These are phyloP conservation scores for Tulasnella sp. DNA, from an alignment of 768 basidiomycete species.

Conservation along the genomic window DNA sequence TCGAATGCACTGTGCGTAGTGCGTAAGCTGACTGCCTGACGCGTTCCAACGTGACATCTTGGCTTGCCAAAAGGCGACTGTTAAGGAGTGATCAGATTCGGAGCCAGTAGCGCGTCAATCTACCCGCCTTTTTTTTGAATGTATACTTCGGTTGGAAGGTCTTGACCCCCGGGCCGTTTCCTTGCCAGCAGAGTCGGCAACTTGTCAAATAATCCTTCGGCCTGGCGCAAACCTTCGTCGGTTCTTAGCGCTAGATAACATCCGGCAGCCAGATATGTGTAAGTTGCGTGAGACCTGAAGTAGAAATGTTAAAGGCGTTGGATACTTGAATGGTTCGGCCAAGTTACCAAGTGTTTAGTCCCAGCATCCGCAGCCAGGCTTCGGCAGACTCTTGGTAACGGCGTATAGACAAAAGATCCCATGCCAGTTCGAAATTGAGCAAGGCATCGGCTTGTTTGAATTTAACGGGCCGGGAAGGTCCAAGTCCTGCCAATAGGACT, in stretches of 20 bases:
- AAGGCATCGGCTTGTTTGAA: slow-evolving; percentile 66
- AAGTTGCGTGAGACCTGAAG: slow-evolving; percentile 66
- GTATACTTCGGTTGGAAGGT: slow-evolving; percentile 62
- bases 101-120: neutral
- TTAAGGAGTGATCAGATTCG: too few species aligned
- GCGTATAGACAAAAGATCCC: slow-evolving; percentile 55
- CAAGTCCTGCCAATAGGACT: slow-evolving; percentile 47
- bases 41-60: slow-evolving; percentile 45
- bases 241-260: slow-evolving; percentile 51
- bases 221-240: slow-evolving; percentile 32
- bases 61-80: slow-evolving; percentile 64
- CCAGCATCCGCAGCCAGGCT: slow-evolving; percentile 49
- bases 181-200: slow-evolving; percentile 50
- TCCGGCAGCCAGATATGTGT: slow-evolving; percentile 67
- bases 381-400: slow-evolving; percentile 58
- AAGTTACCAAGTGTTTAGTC: slow-evolving; percentile 54
- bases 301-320: neutral
- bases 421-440: slow-evolving; percentile 69
- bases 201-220: slow-evolving; percentile 47
- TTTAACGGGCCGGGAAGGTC: slow-evolving; percentile 35
- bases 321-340: neutral
- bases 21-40: slow-evolving; percentile 27
- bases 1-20: slow-evolving; percentile 43
- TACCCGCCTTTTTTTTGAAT: slow-evolving; percentile 64
- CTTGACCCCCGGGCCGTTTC: slow-evolving; percentile 52